These are phyloP conservation scores for Solanum microdontum DNA, from an alignment of 257 asterid genomes.

Conservation along the genomic window DNA sequence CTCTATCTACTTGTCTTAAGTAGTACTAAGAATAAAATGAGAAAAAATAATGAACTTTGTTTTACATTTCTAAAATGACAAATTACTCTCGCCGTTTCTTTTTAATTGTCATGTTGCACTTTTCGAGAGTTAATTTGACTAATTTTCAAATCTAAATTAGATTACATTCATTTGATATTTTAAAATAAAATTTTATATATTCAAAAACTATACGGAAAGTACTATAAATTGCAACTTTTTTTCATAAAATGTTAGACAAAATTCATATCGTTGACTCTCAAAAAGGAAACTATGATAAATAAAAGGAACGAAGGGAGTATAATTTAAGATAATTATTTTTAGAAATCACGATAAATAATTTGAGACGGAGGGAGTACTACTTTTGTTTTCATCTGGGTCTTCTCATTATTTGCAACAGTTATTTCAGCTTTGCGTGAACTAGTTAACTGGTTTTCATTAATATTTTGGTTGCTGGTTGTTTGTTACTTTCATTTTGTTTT, in stretches of 20 bases:
- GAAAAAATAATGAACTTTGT: background rate
- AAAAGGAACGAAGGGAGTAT: no score
- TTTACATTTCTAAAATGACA: background rate
- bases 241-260: background rate
- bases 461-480: slow-evolving; percentile 17
- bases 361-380: background rate
- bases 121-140: background rate
- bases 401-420: background rate
- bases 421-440: slow-evolving; percentile 45
- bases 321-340: no score
- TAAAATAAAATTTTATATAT: no score
- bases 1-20: background rate
- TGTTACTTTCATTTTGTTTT: background rate
- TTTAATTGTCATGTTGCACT: background rate
- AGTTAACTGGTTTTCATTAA: slow-evolving; percentile 26
- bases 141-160: no score
- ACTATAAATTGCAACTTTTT: no score
- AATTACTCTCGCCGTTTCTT: no score
- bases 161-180: no score
- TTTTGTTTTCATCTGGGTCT: slow-evolving; percentile 4
- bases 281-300: no score
- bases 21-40: background rate
- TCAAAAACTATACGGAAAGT: no score
- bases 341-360: no score
- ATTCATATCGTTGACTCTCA: no score